Base-by-base conservation (phyloP, 2,329 filamentous ascomycete species). In the Mycosphaerelloides madeirae region DNA sequence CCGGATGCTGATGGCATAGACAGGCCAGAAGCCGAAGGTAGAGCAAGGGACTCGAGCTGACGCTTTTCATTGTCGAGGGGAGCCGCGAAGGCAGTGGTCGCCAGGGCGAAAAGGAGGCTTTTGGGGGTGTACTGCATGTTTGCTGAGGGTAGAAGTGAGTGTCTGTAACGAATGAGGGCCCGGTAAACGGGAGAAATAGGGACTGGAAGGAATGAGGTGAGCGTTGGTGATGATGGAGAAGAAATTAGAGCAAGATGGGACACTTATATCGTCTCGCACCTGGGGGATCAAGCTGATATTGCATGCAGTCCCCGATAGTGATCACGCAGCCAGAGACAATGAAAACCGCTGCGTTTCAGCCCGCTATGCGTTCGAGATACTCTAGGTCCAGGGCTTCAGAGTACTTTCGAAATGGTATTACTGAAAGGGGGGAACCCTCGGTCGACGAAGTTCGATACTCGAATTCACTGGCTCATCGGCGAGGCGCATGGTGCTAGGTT, bases 61-160 rank as follows among this genome's bases (percentile, higher is more conserved):
- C 45, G 45, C 43, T 45, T 46, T 32, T 52, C 36, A 31, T 45
- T 47, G 8, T 52, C 44, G 28, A 54, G 16, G 14, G 52, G 52
- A 12, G 49, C 52, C 7, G 46, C 46, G n/a, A 34, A 32, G 14
- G 35, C 49, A n/a, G 34, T 29, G 15, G 48, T 19, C n/a, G 43
- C 44, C 13, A 46, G 35, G 11, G 42, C 41, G 19, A 50, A 13
- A 15, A 50, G 28, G 35, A 35, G 39, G 20, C 15, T 38, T 16
- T 44, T 32, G 29, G 40, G 31, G 20, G 39, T 42, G 22, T 43
- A 31, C 19, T 49, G 38, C 48, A 49, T 54, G 36, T 9, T 49
- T 36, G 14, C 18, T 22, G n/a, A n/a, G 4, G 32, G 22, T 3
- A 34, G 9, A 29, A 37, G 22, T 8, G 32, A 19, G n/a, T 16